Conservation (phyloP, 176 grass and related monocot species). For the Aegilops sharonensis region DNA sequence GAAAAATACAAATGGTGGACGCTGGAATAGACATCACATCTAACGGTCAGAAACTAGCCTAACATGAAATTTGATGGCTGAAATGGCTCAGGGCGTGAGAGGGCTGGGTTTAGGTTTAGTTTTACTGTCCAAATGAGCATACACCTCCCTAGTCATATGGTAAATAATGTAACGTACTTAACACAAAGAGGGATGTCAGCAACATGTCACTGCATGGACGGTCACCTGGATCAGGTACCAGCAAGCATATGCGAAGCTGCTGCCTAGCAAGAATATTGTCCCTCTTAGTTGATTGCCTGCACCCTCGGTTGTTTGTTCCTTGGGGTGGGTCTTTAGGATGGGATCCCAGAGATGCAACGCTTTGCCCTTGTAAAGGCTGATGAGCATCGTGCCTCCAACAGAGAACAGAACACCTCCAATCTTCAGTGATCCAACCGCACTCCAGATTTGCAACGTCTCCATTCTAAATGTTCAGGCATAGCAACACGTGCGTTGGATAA, state of each 20-base stretch:
- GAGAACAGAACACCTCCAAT: constrained; percentile 24
- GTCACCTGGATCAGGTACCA: constrained; percentile 60
- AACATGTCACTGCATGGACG: neutral
- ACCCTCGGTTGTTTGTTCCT: neutral
- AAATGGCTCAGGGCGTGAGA: too few relatives aligned
- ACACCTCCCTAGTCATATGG: too few relatives aligned
- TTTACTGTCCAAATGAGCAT: too few relatives aligned
- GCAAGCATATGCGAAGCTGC: constrained; percentile 48
- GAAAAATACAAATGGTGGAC: too few relatives aligned
- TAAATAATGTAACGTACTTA: neutral
- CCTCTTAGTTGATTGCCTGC: constrained; percentile 34
- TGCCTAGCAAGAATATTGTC: constrained; percentile 32
- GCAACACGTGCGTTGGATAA: neutral
- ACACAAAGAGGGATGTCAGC: neutral
- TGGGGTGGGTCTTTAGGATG: neutral
- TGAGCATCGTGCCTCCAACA: constrained; percentile 47
- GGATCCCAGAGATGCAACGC: constrained; percentile 41
- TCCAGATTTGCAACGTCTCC: constrained; percentile 31
- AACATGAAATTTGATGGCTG: too few relatives aligned
- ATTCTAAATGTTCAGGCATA: constrained; percentile 15
- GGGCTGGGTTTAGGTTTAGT: too few relatives aligned
- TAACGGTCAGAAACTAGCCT: too few relatives aligned
- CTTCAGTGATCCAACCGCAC: constrained; percentile 25
- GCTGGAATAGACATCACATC: too few relatives aligned
- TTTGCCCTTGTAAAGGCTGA: constrained; percentile 61